phyloP scores from a whole-genome alignment of 495 filamentous ascomycete genomes.

The Cercophora scortea region DNA sequence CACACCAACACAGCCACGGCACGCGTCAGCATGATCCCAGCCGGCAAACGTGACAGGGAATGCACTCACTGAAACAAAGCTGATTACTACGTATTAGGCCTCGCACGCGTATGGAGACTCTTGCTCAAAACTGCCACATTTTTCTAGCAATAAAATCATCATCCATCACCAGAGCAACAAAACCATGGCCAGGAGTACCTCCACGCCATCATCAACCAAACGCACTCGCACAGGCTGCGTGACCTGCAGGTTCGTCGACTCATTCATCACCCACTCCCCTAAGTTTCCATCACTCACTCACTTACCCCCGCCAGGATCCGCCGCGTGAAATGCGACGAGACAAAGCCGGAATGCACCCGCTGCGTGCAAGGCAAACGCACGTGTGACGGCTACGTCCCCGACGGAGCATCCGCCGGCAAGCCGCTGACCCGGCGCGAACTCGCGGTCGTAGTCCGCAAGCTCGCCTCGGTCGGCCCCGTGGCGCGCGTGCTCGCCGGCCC shows the following conservation, averaged over 20 bases:
- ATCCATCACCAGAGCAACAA: no score
- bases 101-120: no score
- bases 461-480: conserved; percentile 35
- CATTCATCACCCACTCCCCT: not conserved
- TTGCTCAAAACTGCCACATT: no score
- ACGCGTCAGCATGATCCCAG: no score
- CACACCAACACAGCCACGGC: no score
- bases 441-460: conserved; percentile 19
- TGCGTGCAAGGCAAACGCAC: conserved; percentile 20
- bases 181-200: no score
- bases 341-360: conserved; percentile 21
- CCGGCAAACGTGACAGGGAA: no score
- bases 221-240: conserved; percentile 12
- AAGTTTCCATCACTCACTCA: not conserved
- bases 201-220: not conserved
- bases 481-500: conserved; percentile 28
- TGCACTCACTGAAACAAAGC: no score
- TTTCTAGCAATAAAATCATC: no score
- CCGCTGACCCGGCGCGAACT: conserved; percentile 17
- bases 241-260: conserved; percentile 11
- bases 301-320: conserved; percentile 12
- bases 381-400: conserved; percentile 26
- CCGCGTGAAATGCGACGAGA: conserved; percentile 34
- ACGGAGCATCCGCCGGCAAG: conserved; percentile 13
- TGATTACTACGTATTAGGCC: no score